Base-by-base conservation (phyloP, 2,329 filamentous ascomycete species). In the Chaetomium sp. region DNA sequence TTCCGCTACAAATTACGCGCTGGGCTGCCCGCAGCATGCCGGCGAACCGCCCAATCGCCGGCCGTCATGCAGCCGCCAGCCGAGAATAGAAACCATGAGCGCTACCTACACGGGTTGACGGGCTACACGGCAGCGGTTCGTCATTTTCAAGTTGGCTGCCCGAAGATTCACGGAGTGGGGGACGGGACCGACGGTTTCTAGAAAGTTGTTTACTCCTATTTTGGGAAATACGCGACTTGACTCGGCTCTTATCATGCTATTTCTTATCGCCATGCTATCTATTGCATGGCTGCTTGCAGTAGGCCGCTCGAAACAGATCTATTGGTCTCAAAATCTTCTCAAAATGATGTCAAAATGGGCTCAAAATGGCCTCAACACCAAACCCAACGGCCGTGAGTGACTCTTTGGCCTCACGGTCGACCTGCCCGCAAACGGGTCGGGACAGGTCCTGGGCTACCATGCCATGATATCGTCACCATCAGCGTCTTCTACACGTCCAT, bases 1-100 rank as follows among this genome's bases (percentile, higher is more conserved):
- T 52, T 44, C 40, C 9, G 27, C 44, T 14, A 44, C 34, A 2
- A 32, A n/a, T 19, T 49, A 52, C 45, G 54, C 49, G 54, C 54
- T 56, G 54, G 6, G 44, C 49, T 40, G 34, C 49, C 54, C 54
- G 54, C 49, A 53, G 54, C 44, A 56, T 35, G 54, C 49, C 49
- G 49, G 49, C 6, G 34, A 49, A 35, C 43, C 49, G 44, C 49
- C 54, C 54, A 56, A 56, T 56, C n/a, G 43, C 3, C 10, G 49
- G 40, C 44, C 54, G 34, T 12, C n/a, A 3, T 52, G 5, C 49
- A 49, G 40, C 54, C 54, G 54, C 54, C 54, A 52, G 3, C 38
- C 44, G 10, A 36, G 45, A 46, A 52, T 47, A 47, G 45, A 52
- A 52, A 44, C 37, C 52, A 48, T 35, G 45, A 48, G 45, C 33